Evolutionary conservation across 2,329 filamentous ascomycete species (phyloP).

Genomic region (Neonectria sp.): DNA sequence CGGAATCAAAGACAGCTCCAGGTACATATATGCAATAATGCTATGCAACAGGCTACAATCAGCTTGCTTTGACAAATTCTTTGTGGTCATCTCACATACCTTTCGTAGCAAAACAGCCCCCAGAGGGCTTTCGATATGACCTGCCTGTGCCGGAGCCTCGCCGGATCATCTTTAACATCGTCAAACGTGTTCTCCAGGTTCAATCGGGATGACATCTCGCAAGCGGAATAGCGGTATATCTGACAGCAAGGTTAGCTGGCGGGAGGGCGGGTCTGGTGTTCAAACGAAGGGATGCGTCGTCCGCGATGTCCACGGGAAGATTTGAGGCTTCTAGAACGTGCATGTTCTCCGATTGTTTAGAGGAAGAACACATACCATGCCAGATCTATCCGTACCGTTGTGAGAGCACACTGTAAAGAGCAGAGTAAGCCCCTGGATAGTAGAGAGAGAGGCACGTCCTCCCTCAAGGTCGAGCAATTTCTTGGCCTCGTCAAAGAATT

Average conservation of each 20-base stretch:
- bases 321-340: not conserved
- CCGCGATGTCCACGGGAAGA: not conserved
- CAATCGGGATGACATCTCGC: slow-evolving; percentile 37
- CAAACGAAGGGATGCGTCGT: not conserved
- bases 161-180: slow-evolving; percentile 18
- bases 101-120: slow-evolving; percentile 41
- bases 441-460: slow-evolving; percentile 36
- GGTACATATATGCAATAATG: slow-evolving; percentile 31
- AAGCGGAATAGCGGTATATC: slow-evolving; percentile 42
- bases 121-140: slow-evolving; percentile 34
- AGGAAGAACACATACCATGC: slow-evolving; percentile 27
- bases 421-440: slow-evolving; percentile 41
- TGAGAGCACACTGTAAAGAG: slow-evolving; percentile 36
- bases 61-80: not conserved
- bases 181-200: slow-evolving; percentile 26
- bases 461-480: slow-evolving; percentile 41
- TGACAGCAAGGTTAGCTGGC: not conserved
- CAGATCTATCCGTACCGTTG: slow-evolving; percentile 28
- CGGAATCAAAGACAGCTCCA: slow-evolving; percentile 29
- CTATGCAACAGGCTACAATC: not conserved
- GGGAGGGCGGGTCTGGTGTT: not conserved
- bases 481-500: slow-evolving; percentile 45
- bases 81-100: slow-evolving; percentile 23
- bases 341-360: not conserved
- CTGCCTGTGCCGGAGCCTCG: not conserved